A percentile compares a stretch with the other conserved stretches of the same genome.
Evolutionary conservation across 2,329 filamentous ascomycete genomes (phyloP).

Genomic region (Capronia epimyces): DNA sequence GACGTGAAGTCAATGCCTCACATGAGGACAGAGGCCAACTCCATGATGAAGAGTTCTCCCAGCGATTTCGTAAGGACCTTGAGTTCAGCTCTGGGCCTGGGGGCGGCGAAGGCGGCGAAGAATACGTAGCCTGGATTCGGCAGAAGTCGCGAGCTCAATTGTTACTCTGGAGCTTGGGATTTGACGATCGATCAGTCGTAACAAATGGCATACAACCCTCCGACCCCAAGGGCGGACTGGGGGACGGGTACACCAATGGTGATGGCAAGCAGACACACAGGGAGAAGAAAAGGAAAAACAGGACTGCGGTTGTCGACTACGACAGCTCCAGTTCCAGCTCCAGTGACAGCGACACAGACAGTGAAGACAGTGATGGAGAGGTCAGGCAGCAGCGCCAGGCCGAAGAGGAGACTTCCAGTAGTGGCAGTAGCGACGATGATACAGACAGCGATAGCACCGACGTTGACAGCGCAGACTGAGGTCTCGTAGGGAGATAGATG

Average conservation of each 20-base stretch:
- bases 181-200: slow-evolving; percentile 16
- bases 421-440: slow-evolving; percentile 73
- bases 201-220: neutral
- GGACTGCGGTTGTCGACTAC: slow-evolving; percentile 38
- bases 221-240: neutral
- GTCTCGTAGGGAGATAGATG: neutral
- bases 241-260: slow-evolving; percentile 19
- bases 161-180: slow-evolving; percentile 24
- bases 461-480: neutral
- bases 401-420: slow-evolving; percentile 74
- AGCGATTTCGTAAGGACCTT: slow-evolving; percentile 9
- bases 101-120: slow-evolving; percentile 22
- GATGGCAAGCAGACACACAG: slow-evolving; percentile 15
- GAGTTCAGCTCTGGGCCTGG: slow-evolving; percentile 37
- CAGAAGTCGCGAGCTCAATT: slow-evolving; percentile 15
- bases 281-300: slow-evolving; percentile 41
- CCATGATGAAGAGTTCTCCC: slow-evolving; percentile 10
- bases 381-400: slow-evolving; percentile 39
- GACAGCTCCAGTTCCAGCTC: slow-evolving; percentile 31
- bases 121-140: slow-evolving; percentile 22
- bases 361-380: slow-evolving; percentile 1
- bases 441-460: slow-evolving; percentile 36
- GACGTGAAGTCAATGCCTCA: neutral
- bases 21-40: neutral
- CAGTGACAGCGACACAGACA: slow-evolving; percentile 30